Evolutionary conservation across 495 filamentous ascomycete species (phyloP), one percentile per base, ranked within the genome.

Genomic region (Neurospora sp.): DNA sequence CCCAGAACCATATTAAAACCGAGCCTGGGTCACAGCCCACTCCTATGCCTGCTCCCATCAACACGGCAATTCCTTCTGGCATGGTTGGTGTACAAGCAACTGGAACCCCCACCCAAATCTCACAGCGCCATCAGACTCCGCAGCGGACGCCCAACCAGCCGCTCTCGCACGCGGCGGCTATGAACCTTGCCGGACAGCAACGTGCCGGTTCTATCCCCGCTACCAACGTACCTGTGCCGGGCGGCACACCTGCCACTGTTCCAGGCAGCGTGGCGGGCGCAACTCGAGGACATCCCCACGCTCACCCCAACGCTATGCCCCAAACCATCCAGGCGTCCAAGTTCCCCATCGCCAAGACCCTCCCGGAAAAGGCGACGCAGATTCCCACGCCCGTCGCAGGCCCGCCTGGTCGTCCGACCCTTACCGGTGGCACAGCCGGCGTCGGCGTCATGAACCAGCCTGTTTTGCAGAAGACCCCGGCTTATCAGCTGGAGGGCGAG

Each of bases 401-500:
- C 53, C 53, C 53, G 10, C 74, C 84, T 22, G 84, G 91, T 2
- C 89, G 96, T 8, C 96, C 96, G 20, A 94, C 95, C 1, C 83
- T 92, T 41, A 89, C 88, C 44, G 91, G 90, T 14, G 94, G 94
- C 40, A 89, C 87, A 70, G 88, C 89, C 1, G 89, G 90, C 71
- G 53, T 65, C 12, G 93, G 92, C 59, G 88, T 94, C 71, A 90
- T 97, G 88, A 88, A 89, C 38, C 94, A 97, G 76, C 95, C 96
- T 2, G 93, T 90, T 3, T 86, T 98, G 71, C 82, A 90, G 72
- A 96, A 94, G 77, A 88, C 91, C 73, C 94, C 94, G 0, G 85
- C 88, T 0, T 95, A 90, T 78, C 91, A 92, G 40, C 89, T 97
- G 65, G 95, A 98, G 78, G 93, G 92, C 40, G 93, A 96, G 75